Evolutionary conservation across 768 basidiomycete species (phyloP).

Genomic region (Gloeopeniophorella convolvens): DNA sequence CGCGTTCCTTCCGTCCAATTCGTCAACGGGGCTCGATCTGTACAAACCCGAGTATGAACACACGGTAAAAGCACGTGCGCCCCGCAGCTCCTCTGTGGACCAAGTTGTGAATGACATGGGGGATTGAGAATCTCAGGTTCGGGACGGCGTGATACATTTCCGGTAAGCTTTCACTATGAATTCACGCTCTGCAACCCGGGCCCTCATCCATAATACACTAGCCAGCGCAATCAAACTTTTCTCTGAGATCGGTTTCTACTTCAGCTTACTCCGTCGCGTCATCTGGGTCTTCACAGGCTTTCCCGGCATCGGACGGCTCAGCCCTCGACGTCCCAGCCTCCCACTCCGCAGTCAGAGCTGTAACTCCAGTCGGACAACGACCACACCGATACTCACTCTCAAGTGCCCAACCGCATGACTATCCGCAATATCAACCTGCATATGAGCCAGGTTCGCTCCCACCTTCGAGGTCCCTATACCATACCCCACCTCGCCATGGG

Average conservation of each 20-base stretch:
- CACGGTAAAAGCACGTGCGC: slow-evolving; percentile 26
- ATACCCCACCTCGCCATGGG: slow-evolving; percentile 35
- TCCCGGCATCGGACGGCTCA: slow-evolving; percentile 31
- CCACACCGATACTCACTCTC: slow-evolving; percentile 21
- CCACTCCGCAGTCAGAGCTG: slow-evolving; percentile 4
- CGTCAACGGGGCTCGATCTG: slow-evolving; percentile 54
- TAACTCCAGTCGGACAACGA: slow-evolving; percentile 15
- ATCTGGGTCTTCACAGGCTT: slow-evolving; percentile 26
- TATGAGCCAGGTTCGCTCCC: slow-evolving; percentile 37
- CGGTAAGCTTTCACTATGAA: slow-evolving; percentile 32
- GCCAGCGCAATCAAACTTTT: slow-evolving; percentile 5
- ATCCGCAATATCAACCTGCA: slow-evolving; percentile 36
- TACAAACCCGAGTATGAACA: slow-evolving; percentile 74
- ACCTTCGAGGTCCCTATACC: slow-evolving; percentile 31
- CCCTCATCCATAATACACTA: neutral
- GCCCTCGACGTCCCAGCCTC: slow-evolving; percentile 24
- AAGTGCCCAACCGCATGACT: slow-evolving; percentile 28
- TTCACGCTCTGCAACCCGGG: neutral
- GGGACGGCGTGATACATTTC: slow-evolving; percentile 48
- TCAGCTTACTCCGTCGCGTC: slow-evolving; percentile 11
- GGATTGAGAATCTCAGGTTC: slow-evolving; percentile 52
- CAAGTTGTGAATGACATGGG: slow-evolving; percentile 57
- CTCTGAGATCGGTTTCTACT: slow-evolving; percentile 13
- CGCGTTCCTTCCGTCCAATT: slow-evolving; percentile 54
- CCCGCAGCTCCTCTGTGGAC: slow-evolving; percentile 39